A percentile compares a stretch with the other conserved stretches of the same genome.
Conservation (phyloP, 345 rosid genomes). For the Ceriops zippeliana region DNA sequence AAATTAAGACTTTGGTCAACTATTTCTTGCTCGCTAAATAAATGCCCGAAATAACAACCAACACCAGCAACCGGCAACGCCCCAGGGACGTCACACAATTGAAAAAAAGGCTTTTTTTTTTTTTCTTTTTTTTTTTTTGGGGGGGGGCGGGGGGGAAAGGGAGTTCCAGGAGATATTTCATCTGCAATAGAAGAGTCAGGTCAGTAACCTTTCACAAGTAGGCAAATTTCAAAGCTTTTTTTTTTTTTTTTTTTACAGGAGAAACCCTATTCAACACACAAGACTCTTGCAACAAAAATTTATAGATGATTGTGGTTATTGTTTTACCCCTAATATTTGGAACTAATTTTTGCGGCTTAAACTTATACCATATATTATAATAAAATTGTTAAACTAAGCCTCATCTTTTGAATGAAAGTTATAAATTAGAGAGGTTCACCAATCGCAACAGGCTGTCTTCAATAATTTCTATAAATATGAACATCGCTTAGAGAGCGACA, state of each 20-base stretch:
- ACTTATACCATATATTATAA: too few species aligned
- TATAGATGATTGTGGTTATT: too few species aligned
- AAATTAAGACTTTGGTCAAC: neutral
- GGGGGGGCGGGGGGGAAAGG: conserved; percentile 28
- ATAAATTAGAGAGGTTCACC: conserved; percentile 8
- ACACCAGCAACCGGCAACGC: conserved; percentile 66
- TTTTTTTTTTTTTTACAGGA: too few species aligned
- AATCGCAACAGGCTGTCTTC: conserved; percentile 76
- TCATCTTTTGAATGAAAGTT: neutral
- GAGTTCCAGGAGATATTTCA: conserved; percentile 59
- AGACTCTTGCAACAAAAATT: too few species aligned
- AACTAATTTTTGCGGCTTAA: too few species aligned
- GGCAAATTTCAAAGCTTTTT: too few species aligned
- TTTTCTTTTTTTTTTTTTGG: too few species aligned
- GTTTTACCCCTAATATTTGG: too few species aligned
- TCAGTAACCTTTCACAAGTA: too few species aligned
- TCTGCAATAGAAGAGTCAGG: conserved; percentile 29
- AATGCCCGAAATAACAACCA: conserved; percentile 63
- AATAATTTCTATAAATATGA: conserved; percentile 32
- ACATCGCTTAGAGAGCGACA: too few species aligned
- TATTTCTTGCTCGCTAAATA: conserved; percentile 56
- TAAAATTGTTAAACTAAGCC: too few species aligned
- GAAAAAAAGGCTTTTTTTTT: conserved; percentile 34
- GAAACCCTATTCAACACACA: too few species aligned
- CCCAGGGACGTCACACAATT: conserved; percentile 38